A percentile compares a stretch with the other conserved stretches of the same genome.
These are phyloP conservation scores for Artemisia argyi DNA, from an alignment of 129 eudicot species.

Conservation along the genomic window DNA sequence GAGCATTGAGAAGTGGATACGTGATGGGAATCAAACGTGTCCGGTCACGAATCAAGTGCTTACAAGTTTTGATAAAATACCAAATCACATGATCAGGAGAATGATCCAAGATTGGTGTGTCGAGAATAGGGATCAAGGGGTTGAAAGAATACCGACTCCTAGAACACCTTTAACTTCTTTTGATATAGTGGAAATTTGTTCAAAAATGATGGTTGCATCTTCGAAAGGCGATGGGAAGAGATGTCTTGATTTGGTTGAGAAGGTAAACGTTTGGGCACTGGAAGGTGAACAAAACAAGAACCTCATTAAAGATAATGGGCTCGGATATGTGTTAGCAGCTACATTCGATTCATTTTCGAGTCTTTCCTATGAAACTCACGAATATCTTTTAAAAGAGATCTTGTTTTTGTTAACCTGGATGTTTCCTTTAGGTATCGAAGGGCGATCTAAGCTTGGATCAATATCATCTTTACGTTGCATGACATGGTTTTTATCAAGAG, in stretches of 20 bases:
- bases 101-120: constrained; percentile 99
- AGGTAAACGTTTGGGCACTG: constrained; percentile 50
- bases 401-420: constrained; percentile 57
- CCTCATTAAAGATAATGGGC: constrained; percentile 59
- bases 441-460: constrained; percentile 56
- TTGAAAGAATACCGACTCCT: constrained; percentile 90
- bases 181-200: constrained; percentile 47
- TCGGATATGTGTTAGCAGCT: constrained; percentile 45
- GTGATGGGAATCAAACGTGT: constrained; percentile 62
- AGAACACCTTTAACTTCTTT: constrained; percentile 53
- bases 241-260: constrained; percentile 50
- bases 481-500: constrained; percentile 48
- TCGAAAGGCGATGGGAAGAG: constrained; percentile 36
- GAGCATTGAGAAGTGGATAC: constrained; percentile 87
- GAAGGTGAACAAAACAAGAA: constrained; percentile 74
- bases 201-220: constrained; percentile 29
- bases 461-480: constrained; percentile 61
- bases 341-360: constrained; percentile 54
- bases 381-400: constrained; percentile 44
- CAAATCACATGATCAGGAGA: constrained; percentile 73
- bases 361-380: constrained; percentile 34
- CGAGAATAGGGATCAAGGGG: constrained; percentile 52
- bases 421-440: constrained; percentile 59
- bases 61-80: constrained; percentile 46
- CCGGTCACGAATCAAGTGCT: constrained; percentile 78